Evolutionary conservation across 352 stramenopile genomes (phyloP), one percentile per base, ranked within the genome.

Genomic region (Hyaloperonospora brassicae): DNA sequence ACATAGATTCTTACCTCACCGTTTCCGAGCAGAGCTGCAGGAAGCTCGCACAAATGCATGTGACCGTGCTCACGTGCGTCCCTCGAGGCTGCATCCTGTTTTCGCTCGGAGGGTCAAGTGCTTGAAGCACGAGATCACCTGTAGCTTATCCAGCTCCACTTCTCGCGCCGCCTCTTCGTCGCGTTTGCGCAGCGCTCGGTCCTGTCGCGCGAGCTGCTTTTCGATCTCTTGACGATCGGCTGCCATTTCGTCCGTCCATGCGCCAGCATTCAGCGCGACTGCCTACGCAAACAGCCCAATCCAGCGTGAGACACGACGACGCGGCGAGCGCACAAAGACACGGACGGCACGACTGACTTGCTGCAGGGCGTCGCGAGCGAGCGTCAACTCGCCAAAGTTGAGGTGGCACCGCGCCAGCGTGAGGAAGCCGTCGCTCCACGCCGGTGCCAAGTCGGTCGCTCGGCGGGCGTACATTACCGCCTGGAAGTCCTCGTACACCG

Each of bases 341-440:
- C 22, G 4, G 11, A 39, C 42, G 35, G 0, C 23, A 40, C 14
- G 3, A 57, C 50, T 2, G 41, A 88, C 81, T 70, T 76, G 66
- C 14, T 68, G 30, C 25, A 89, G 56, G 52, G 79, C 76, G 8
- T 64, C 14, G 8, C 62, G 52, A 5, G 83, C 79, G n/a, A 93
- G 52, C 13, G 78, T 58, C 12, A 93, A 57, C 57, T 93, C 84
- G 4, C 84, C 84, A 60, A 83, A 91, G 52, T 93, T 93, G 23
- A 91, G 50, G 12, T 90, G 84, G 31, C 72, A 78, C 21, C 80
- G 60, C 41, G 74, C 72, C 2, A 94, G 59, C 6, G 84, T 92
- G 12, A 77, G 77, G 49, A 78, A 88, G 22, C 57, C 79, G 24
- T 91, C 84, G 23, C 70, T 73, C 81, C 81, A 94, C 2, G 24